Conservation (phyloP, 1,284 basidiomycete species). For the Filobasidium uniguttulatum region DNA sequence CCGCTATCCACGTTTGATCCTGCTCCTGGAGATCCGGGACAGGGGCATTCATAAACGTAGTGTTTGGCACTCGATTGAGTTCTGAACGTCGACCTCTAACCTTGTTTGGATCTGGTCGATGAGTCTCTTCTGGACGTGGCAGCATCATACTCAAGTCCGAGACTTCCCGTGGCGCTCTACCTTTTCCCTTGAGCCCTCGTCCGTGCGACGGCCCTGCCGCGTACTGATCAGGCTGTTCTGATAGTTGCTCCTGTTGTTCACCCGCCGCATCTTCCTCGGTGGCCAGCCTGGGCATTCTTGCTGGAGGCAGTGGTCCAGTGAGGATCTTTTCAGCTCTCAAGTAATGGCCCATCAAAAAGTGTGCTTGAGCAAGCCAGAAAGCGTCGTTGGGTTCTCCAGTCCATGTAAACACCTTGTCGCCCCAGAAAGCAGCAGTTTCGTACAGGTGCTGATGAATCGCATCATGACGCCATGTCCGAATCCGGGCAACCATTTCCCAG, state of each 20-base stretch:
- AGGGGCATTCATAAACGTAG: no score
- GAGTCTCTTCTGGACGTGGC: background rate
- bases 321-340: constrained; percentile 83
- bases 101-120: background rate
- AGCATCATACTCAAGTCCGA: background rate
- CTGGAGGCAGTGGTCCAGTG: constrained; percentile 49
- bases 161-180: background rate
- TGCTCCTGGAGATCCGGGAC: no score
- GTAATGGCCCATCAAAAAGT: constrained; percentile 90
- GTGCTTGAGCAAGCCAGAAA: constrained; percentile 96
- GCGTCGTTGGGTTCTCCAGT: constrained; percentile 93
- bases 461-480: constrained; percentile 93
- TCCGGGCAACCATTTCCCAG: constrained; percentile 81
- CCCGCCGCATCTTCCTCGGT: background rate
- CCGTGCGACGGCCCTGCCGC: background rate
- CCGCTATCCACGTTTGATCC: constrained; percentile 2
- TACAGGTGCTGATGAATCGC: constrained; percentile 96
- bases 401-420: constrained; percentile 86
- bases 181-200: background rate
- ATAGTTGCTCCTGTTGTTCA: background rate
- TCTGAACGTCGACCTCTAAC: no score
- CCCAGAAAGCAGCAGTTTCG: constrained; percentile 96
- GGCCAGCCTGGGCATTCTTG: constrained; percentile 40
- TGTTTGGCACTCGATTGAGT: no score
- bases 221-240: background rate